phyloP scores from a whole-genome alignment of 257 asterid genomes.

The Fraxinus pennsylvanica region DNA sequence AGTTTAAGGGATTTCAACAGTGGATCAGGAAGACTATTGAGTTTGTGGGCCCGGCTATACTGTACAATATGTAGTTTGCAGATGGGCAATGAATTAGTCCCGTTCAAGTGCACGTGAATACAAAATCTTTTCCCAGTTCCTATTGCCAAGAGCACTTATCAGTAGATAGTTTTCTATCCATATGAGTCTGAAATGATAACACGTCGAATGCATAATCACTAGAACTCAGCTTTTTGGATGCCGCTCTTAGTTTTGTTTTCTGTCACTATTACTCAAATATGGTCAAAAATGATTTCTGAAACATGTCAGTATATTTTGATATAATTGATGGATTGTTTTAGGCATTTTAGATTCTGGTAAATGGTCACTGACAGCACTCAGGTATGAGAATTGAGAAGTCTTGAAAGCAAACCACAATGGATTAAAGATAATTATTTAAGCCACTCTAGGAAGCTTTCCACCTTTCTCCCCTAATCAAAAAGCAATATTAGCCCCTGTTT shows the following conservation, averaged over 20 bases:
- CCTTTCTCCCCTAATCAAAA: background rate
- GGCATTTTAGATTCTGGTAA: constrained; percentile 19
- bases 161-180: constrained; percentile 5
- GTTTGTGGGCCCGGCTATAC: constrained; percentile 3
- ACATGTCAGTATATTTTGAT: constrained; percentile 2
- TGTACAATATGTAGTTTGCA: background rate
- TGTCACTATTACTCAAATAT: background rate
- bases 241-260: background rate
- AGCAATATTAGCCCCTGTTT: too few relatives aligned
- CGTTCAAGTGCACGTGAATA: background rate
- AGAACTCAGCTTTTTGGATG: constrained; percentile 9
- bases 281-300: background rate
- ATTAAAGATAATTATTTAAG: constrained; percentile 1
- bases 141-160: constrained; percentile 10
- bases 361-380: constrained; percentile 13
- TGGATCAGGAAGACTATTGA: background rate
- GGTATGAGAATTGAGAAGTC: background rate
- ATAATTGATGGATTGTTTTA: constrained; percentile 7
- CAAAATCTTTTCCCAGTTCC: background rate
- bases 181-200: constrained; percentile 12
- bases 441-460: background rate
- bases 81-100: background rate
- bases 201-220: constrained; percentile 7
- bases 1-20: background rate
- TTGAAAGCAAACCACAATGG: constrained; percentile 5